phyloP scores from a whole-genome alignment of 176 grass and related monocot genomes.

The Cenchrus americanus region DNA sequence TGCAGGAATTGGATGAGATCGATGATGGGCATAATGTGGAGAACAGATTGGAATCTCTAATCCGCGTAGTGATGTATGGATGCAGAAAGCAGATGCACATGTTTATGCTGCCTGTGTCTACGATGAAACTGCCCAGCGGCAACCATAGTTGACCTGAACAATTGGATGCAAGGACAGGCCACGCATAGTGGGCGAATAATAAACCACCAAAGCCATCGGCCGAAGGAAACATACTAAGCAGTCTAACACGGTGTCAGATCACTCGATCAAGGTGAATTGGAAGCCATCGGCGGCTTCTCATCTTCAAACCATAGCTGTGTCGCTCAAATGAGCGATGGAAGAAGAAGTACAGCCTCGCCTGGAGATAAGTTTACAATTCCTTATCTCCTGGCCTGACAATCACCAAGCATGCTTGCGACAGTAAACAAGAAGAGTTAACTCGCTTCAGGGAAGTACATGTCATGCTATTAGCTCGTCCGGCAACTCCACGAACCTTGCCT shows the following conservation, averaged over 20 bases:
- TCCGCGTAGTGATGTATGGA: background rate
- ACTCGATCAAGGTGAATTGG: conserved; percentile 52
- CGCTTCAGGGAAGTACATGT: conserved; percentile 1
- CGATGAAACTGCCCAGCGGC: conserved; percentile 7
- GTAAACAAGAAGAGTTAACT: conserved; percentile 37
- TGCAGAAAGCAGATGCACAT: conserved; percentile 25
- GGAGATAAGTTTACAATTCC: conserved; percentile 54
- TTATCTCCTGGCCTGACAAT: conserved; percentile 45
- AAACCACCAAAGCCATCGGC: conserved; percentile 10
- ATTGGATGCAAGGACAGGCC: conserved; percentile 4
- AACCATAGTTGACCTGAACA: conserved; percentile 39
- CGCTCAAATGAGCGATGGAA: conserved; percentile 6
- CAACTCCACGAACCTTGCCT: conserved; percentile 54
- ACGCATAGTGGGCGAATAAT: conserved; percentile 27
- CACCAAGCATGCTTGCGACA: conserved; percentile 41
- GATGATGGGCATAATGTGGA: background rate
- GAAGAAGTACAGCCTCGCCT: conserved; percentile 23
- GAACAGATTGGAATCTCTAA: conserved; percentile 31
- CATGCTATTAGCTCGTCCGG: conserved; percentile 66
- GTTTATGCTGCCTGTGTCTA: background rate
- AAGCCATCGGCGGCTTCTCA: conserved; percentile 66
- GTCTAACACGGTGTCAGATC: conserved; percentile 24
- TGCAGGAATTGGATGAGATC: background rate
- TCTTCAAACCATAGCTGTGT: conserved; percentile 49
- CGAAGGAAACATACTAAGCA: conserved; percentile 14